Percentiles rank a stretch among this genome's conserved stretches.
Conservation (phyloP, 208 protist genomes). For the Wallacemonas rigidus region DNA sequence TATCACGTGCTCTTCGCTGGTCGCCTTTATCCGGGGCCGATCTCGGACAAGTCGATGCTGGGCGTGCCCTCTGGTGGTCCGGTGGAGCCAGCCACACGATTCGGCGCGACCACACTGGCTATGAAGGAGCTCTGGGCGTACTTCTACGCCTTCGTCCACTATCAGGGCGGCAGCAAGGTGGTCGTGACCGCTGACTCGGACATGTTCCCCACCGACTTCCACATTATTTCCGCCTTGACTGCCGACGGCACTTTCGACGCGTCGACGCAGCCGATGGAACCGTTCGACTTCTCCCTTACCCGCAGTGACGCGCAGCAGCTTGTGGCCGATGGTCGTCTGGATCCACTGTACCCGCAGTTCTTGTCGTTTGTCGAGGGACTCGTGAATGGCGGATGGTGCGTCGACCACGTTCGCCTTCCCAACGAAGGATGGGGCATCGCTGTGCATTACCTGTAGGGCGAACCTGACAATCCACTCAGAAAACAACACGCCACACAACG, state of each 20-base stretch:
- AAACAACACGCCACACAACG: not conserved
- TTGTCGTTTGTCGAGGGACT: conserved; percentile 38
- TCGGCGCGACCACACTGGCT: conserved; percentile 14
- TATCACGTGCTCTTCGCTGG: conserved; percentile 47
- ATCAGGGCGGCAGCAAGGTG: conserved; percentile 6
- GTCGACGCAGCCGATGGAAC: not conserved
- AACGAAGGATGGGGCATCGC: conserved; percentile 44
- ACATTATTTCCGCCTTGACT: conserved; percentile 35
- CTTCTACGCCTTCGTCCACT: conserved; percentile 60
- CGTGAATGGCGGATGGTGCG: conserved; percentile 36
- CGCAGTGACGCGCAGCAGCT: not conserved
- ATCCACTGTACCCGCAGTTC: conserved; percentile 33
- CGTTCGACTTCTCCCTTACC: conserved; percentile 7
- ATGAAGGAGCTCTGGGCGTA: conserved; percentile 57
- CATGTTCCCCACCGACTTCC: conserved; percentile 5
- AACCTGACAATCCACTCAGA: too few relatives aligned
- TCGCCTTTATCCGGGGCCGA: not conserved
- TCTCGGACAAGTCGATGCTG: conserved; percentile 4
- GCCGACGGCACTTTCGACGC: conserved; percentile 26
- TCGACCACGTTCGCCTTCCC: conserved; percentile 42
- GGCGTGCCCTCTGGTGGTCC: not conserved
- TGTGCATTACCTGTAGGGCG: conserved; percentile 40
- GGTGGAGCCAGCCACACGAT: not conserved
- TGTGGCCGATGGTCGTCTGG: not conserved
- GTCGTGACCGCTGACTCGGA: not conserved